phyloP scores from a whole-genome alignment of 805 yeast species.

The Nakazawaea wyomingensis region DNA sequence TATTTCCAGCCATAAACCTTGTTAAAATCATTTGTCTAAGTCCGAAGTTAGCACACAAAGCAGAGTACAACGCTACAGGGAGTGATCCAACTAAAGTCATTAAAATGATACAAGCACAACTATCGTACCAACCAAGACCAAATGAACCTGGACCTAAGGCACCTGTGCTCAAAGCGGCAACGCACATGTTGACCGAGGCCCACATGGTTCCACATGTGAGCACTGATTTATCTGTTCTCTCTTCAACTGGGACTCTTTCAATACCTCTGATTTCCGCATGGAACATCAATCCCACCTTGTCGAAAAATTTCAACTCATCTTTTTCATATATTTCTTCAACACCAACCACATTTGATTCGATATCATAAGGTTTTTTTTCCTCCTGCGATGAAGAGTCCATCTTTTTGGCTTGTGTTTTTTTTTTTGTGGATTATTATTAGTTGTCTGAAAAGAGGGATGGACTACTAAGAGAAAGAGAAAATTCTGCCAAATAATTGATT shows the following conservation, averaged over 20 bases:
- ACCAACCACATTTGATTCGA: constrained; percentile 8
- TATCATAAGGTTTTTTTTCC: not conserved
- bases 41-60: constrained; percentile 35
- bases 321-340: constrained; percentile 1
- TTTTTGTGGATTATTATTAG: too few species aligned
- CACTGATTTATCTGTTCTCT: constrained; percentile 31
- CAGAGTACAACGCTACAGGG: constrained; percentile 34
- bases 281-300: constrained; percentile 6
- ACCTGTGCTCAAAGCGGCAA: constrained; percentile 30
- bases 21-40: constrained; percentile 31
- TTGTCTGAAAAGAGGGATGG: too few species aligned
- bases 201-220: constrained; percentile 41
- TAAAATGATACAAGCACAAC: constrained; percentile 18
- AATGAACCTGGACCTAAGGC: constrained; percentile 33
- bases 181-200: constrained; percentile 43
- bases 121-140: constrained; percentile 17
- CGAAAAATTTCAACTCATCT: constrained; percentile 4
- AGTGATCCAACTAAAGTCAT: constrained; percentile 31
- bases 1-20: constrained; percentile 28
- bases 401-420: not conserved
- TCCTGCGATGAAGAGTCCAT: not conserved
- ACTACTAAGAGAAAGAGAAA: too few species aligned
- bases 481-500: too few species aligned
- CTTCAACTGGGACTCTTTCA: constrained; percentile 39
- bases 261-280: constrained; percentile 29